Base-by-base conservation (phyloP, 2,329 filamentous ascomycete species). In the Corynespora cassiicola region DNA sequence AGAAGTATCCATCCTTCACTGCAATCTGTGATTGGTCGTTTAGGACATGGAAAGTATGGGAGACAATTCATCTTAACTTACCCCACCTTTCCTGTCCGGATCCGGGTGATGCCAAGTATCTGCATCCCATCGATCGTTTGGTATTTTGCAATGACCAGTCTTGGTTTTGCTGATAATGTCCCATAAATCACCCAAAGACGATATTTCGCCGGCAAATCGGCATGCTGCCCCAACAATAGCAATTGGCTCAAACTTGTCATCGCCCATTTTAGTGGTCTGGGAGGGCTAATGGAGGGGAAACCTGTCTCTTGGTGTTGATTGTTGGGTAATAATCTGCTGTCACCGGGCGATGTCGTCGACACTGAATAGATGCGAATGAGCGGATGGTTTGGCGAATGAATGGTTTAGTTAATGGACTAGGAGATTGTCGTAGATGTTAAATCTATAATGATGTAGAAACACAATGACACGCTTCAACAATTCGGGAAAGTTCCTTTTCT, bases 161-260 rank as follows among this genome's bases (percentile, higher is more conserved):
- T 23, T 37, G n/a, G n/a, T 31, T 18, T 45, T 30, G 21, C 31
- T 14, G 22, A 49, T 14, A 18, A 45, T 45, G 7, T 27, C 12
- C 45, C 45, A 52, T 20, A 52, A 42, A 10, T 12, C 34, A 12
- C 43, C 45, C 11, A 26, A 11, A 14, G 31, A 24, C 7, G 9
- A 16, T 3, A 35, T 37, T 18, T 36, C 54, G 19, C 63, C 63
- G 7, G 65, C 60, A 16, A 68, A 49, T 24, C 63, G 52, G 39
- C 64, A 69, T 8, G 59, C 56, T 16, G 56, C 39, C 4, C 42
- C 42, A 12, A 45, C 21, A 9, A 45, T 22, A 23, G 42, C 42
- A 23, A 47, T 47, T 15, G 43, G 43, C 30, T 47, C 42, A 14
- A 17, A 15, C 16, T 34, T 25, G 17, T 31, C 29, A 15, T 20